Base-by-base conservation (phyloP, 768 basidiomycete genomes). In the Sporobolomyces phaffii region DNA sequence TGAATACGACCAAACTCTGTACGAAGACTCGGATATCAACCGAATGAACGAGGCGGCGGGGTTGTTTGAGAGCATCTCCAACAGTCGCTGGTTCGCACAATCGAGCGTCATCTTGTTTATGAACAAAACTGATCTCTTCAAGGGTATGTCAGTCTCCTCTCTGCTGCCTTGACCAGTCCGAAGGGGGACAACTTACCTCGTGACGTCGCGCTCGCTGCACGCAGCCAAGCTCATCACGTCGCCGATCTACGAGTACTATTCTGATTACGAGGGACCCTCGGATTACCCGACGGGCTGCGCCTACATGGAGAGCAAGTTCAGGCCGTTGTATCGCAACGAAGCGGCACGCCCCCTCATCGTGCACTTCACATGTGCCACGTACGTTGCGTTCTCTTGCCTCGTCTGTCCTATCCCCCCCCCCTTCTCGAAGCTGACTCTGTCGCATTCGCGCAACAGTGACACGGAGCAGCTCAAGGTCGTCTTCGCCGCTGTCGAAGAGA, bases 11-110 rank as follows among this genome's bases (percentile, higher is more conserved):
- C 92, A 97, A 79, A 91, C 94, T 76, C 90, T 93, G 81, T 66
- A 67, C 62, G 68, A 73, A 44, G 75, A 75, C 61, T 73, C 74
- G 34, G 70, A 70, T 48, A 69, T 75, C 52, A 97, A 97, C 79
- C 91, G 92, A 73, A 96, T 99, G 91, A 89, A 96, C 81, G 94
- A 97, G 77, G 90, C 92, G 0, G 79, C 97, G 45, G 92, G 92
- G 0, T 85, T 97, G 59, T 98, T 97, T 77, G 94, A 98, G 78
- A 93, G 91, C 53, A 97, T 97, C 81, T 94, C 92, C 80, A 97
- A 97, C 75, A 92, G 91, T 40, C 84, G 93, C 64, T 96, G 90
- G 91, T 94, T 94, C 77, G 88, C 91, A 75, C 90, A 91, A 81
- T 93, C 92, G 9, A 90, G 88, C 6, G 93, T 96, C 73, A 90